phyloP scores from a whole-genome alignment of 2,329 filamentous ascomycete genomes.

The Aspergillus ibericus region DNA sequence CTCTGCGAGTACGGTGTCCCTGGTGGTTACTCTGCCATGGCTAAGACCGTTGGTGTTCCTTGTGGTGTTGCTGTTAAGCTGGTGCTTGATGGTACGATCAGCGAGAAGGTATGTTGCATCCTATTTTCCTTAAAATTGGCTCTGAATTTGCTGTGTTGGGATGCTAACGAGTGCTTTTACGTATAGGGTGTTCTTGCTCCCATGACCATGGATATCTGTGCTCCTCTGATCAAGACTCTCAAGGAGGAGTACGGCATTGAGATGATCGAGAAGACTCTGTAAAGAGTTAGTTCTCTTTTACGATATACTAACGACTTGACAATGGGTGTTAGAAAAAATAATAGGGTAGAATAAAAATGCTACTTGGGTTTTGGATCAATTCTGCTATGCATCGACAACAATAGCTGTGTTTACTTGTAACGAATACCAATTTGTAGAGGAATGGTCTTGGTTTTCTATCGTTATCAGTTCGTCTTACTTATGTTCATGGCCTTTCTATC shows the following conservation, averaged over 20 bases:
- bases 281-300: constrained; percentile 16
- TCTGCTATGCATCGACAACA: background rate
- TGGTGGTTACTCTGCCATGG: constrained; percentile 80
- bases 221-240: constrained; percentile 73
- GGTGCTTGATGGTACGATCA: constrained; percentile 73
- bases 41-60: constrained; percentile 74
- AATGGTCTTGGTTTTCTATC: background rate
- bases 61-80: constrained; percentile 74
- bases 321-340: background rate
- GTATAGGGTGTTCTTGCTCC: constrained; percentile 69
- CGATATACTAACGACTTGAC: background rate
- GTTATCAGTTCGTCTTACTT: background rate
- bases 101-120: constrained; percentile 53
- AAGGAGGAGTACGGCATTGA: constrained; percentile 73
- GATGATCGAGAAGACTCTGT: constrained; percentile 66
- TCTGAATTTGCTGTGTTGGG: background rate
- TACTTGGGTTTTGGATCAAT: background rate
- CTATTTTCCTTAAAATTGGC: too few relatives aligned
- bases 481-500: constrained; percentile 22
- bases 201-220: constrained; percentile 69
- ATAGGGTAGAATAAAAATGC: background rate
- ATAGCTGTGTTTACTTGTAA: background rate
- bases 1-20: constrained; percentile 80
- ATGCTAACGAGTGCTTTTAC: background rate
- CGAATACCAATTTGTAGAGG: background rate